phyloP scores from a whole-genome alignment of 805 yeast genomes.

The Alloascoidea hylecoeti region DNA sequence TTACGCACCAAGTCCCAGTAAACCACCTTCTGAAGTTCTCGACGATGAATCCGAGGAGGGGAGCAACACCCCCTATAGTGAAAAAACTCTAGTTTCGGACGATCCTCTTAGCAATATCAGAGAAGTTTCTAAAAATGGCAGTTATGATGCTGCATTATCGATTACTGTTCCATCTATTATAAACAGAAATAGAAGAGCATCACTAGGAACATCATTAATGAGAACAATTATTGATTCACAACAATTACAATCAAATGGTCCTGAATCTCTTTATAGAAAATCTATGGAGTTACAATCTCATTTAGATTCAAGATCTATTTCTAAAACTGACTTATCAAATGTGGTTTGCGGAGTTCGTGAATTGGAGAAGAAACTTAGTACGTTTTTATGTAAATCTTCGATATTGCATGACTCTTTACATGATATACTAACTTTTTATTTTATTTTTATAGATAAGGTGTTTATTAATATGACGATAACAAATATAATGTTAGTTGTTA shows the following conservation, averaged over 20 bases:
- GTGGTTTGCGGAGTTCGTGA: conserved; percentile 17
- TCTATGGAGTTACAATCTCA: conserved; percentile 3
- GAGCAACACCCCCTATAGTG: too few relatives aligned
- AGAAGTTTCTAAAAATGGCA: too few relatives aligned
- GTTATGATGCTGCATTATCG: too few relatives aligned
- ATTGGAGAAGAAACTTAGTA: conserved; percentile 14
- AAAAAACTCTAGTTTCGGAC: too few relatives aligned
- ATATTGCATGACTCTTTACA: conserved; percentile 6
- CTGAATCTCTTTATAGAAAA: background rate
- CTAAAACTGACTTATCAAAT: conserved; percentile 14
- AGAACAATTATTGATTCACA: background rate
- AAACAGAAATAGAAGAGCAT: too few relatives aligned
- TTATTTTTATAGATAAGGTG: conserved; percentile 9
- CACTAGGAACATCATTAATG: background rate
- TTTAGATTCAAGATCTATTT: conserved; percentile 8
- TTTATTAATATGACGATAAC: conserved; percentile 10
- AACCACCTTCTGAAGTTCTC: too few relatives aligned
- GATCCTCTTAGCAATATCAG: too few relatives aligned
- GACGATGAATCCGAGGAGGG: too few relatives aligned
- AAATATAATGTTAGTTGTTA: conserved; percentile 13
- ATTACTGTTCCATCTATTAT: too few relatives aligned
- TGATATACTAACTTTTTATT: conserved; percentile 2
- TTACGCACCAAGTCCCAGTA: too few relatives aligned
- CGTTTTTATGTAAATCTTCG: conserved; percentile 4
- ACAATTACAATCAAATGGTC: background rate